phyloP scores from a whole-genome alignment of 306 rosid species.

The Prunus mira region DNA sequence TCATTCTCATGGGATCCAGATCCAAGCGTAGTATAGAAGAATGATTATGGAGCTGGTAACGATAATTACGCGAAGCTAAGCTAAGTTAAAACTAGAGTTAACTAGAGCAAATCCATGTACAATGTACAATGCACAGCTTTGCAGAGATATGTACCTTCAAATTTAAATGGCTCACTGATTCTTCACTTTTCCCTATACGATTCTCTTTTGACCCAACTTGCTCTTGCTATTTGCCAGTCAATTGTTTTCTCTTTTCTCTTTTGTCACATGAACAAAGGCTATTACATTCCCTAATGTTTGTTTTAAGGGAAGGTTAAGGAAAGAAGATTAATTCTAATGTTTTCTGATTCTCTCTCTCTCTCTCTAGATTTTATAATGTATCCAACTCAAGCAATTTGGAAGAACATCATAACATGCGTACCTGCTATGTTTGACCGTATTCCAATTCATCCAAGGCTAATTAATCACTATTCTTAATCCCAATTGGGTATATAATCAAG shows the following conservation, averaged over 20 bases:
- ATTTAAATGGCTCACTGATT: neutral
- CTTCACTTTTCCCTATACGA: neutral
- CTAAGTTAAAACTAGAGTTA: too few species aligned
- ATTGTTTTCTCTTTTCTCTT: neutral
- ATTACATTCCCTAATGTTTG: neutral
- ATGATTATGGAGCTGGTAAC: neutral
- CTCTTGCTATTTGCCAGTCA: neutral
- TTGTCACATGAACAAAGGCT: neutral
- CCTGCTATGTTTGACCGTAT: neutral
- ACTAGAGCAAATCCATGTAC: neutral
- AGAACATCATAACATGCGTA: conserved; percentile 7
- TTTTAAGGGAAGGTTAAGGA: neutral
- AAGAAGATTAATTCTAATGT: too few species aligned
- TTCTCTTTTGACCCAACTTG: neutral
- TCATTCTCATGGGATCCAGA: neutral
- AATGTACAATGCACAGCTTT: neutral
- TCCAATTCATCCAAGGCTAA: neutral
- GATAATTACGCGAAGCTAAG: neutral
- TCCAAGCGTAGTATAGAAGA: neutral
- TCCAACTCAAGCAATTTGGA: conserved; percentile 25
- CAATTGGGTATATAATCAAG: neutral
- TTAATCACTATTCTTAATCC: neutral
- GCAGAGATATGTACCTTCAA: too few species aligned
- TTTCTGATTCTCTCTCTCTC: neutral
- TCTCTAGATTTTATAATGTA: neutral